phyloP scores from a whole-genome alignment of 208 protist species.

The Leishmania turanica region DNA sequence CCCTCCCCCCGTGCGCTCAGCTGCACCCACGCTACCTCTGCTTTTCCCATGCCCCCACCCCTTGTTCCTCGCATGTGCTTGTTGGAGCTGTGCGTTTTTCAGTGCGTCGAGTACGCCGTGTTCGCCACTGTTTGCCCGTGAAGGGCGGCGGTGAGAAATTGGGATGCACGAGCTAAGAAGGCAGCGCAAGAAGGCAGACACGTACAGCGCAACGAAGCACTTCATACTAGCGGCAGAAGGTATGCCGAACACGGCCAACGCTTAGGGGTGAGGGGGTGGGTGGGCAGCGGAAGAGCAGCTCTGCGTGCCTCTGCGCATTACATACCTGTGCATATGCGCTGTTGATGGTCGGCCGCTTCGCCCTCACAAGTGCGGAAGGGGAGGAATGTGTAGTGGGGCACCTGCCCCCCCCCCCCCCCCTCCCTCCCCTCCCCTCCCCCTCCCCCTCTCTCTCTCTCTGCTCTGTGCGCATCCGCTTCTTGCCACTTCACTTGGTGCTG shows the following conservation, averaged over 20 bases:
- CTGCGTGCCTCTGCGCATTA: background rate
- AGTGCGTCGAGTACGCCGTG: background rate
- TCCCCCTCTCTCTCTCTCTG: background rate
- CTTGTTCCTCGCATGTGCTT: background rate
- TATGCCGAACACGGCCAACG: background rate
- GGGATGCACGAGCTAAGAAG: background rate
- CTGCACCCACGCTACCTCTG: background rate
- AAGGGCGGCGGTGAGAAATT: background rate
- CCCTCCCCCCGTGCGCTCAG: background rate
- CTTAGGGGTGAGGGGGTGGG: background rate
- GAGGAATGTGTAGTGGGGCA: background rate
- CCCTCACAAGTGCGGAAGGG: background rate
- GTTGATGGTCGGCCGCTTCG: background rate
- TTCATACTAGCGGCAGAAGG: background rate
- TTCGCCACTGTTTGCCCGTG: background rate
- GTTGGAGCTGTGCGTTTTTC: background rate
- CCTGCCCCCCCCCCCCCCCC: too few species aligned
- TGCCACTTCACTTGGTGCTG: background rate
- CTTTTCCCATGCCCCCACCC: too few species aligned
- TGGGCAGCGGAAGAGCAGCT: background rate
- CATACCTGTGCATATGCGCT: background rate
- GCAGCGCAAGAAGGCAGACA: background rate
- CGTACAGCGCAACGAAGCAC: background rate
- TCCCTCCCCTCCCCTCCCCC: background rate
- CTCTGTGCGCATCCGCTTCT: background rate